Evolutionary conservation across 164 flowering plant species (phyloP), one percentile per base, ranked within the genome.

Genomic region (Umbilicus rupestris): DNA sequence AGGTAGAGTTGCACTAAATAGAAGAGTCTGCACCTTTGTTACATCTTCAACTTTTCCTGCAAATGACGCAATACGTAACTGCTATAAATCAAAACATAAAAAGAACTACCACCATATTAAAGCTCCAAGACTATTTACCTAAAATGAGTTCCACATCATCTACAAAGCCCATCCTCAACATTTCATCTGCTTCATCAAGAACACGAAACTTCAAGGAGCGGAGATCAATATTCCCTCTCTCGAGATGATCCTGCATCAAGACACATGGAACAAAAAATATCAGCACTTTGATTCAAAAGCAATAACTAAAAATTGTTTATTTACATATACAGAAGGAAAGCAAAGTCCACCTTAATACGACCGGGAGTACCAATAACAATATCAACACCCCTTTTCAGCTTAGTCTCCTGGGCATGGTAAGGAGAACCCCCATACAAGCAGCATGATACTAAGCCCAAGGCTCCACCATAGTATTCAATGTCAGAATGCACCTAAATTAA

Each of bases 141-240:
- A 92, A 77, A 71, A 92, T 95, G 42, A 84, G 82, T 77, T 95
- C 99, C 71, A 95, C 99, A 81, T 95, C 99, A 1, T 94, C 97
- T 73, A 94, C 97, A 72, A 94, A 94, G 46, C 99, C 97, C 96
- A 91, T 91, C 69, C 82, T 82, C 69, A 94, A 74, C 97, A 94
- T 94, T 74, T 94, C 97, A 82, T 91, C 97, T 71, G 97, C 96
- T 76, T 95, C 97, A 71, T 95, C 99, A 74, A 95, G 96, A 39
- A 92, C 88, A 45, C 97, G 92, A 71, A 95, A 91, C 75, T 79
- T 83, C 45, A 95, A 71, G 29, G 79, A 79, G 41, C 92, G 72
- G 3, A 95, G 77, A 76, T 95, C 84, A 74, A 95, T 73, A 76
- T 82, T 85, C 7, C 78, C 84, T 71, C 85, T 85, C 80, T 92